These are phyloP conservation scores for Mallotus japonicus DNA, from an alignment of 441 rosid species.

Conservation along the genomic window DNA sequence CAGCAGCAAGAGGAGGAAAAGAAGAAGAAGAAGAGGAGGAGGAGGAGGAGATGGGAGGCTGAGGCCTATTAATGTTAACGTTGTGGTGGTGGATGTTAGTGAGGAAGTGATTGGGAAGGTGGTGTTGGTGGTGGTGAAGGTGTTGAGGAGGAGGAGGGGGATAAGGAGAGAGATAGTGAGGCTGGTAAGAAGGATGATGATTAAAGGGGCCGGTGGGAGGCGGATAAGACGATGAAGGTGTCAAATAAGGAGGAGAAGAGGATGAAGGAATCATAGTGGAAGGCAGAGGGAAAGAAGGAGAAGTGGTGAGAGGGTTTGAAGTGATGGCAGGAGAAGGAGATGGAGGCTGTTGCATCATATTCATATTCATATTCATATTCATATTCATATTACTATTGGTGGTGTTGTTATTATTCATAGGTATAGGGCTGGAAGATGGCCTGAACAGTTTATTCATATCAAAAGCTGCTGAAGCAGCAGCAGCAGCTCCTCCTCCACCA, in stretches of 20 bases:
- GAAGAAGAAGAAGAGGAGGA: too few species aligned
- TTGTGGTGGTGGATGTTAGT: conserved; percentile 23
- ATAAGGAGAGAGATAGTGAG: conserved; percentile 37
- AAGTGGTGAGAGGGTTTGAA: conserved; percentile 26
- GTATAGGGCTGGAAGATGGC: conserved; percentile 36
- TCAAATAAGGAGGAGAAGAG: conserved; percentile 25
- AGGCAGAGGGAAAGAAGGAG: conserved; percentile 46
- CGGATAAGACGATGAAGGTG: conserved; percentile 57
- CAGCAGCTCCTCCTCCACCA: conserved; percentile 3
- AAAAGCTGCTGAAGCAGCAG: conserved; percentile 22
- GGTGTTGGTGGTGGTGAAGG: conserved; percentile 27
- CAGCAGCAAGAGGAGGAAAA: too few species aligned
- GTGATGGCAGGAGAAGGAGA: conserved; percentile 1
- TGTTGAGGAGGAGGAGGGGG: conserved; percentile 33
- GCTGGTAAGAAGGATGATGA: conserved; percentile 26
- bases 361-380: conserved; percentile 12
- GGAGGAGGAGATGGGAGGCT: conserved; percentile 12
- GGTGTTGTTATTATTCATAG: background rate
- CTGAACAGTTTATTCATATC: conserved; percentile 42
- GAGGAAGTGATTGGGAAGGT: conserved; percentile 25
- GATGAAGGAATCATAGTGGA: conserved; percentile 25
- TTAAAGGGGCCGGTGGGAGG: conserved; percentile 52
- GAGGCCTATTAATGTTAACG: conserved; percentile 20
- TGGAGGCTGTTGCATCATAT: conserved; percentile 15
- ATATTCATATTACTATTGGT: conserved; percentile 3